Base-by-base conservation (phyloP, 306 rosid species). In the Adenanthera pavonina region DNA sequence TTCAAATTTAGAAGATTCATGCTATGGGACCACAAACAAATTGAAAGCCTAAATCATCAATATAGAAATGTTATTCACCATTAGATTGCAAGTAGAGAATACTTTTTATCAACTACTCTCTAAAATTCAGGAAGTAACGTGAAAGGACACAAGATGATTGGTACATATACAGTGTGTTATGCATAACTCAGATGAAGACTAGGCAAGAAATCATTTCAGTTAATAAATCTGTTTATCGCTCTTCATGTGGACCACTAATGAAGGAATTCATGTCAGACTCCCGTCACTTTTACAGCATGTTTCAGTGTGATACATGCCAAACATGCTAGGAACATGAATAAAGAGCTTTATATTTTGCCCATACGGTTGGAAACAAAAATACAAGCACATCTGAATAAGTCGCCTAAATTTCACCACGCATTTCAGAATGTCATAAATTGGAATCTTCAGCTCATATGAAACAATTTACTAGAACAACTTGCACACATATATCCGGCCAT, bases 1-100 rank as follows among this genome's bases (percentile, higher is more conserved):
- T 47, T 79, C 61, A 51, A 60, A 74, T 43, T 59, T 46, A 78
- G 38, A 48, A 66, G n/a, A 15, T 67, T 62, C 35, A 76, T 14
- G 48, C 19, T 60, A 52, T 51, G 35, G 9, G 51, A 43, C 17
- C 65, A 53, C 7, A 67, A 54, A 52, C 30, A 20, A 10, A 47
- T 16, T 10, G 33, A 70, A 57, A 10, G 17, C 62, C 20, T 43
- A 25, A 62, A 60, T 15, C 15, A 76, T 57, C 66, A 49, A 36
- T 52, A 74, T 5, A 71, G 13, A 51, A 9, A 62, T 41, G 36
- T 40, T 25, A 53, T 62, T 61, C 20, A 17, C 44, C 17, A 69
- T 10, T 35, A 43, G 36, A 66, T 30, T 48, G 15, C 16, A 43
- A 43, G 14, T 43, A 71, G 56, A 75, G 19, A 25, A 75, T 40